Percentiles rank a stretch among this genome's conserved stretches.
Evolutionary conservation across 1,139 yeast species (phyloP).

Genomic region (Lodderomyces metapsilosis): DNA sequence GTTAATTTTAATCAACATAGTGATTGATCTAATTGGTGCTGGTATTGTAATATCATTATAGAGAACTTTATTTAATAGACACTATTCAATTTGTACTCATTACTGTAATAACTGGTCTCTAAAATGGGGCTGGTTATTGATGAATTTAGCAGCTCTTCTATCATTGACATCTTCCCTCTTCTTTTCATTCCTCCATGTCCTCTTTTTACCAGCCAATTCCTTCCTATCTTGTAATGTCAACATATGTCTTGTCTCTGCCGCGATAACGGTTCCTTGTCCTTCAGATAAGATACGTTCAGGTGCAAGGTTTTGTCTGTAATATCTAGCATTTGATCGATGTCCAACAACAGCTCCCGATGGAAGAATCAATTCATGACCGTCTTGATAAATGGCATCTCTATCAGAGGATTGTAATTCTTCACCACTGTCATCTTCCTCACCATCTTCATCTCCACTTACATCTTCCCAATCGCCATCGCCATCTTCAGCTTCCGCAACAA

Average conservation of each 20-base stretch:
- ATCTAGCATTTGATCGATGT: conserved; percentile 83
- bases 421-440: conserved; percentile 39
- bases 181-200: conserved; percentile 72
- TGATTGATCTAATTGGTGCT: conserved; percentile 36
- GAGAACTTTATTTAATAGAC: too few species aligned
- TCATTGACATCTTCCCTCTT: conserved; percentile 67
- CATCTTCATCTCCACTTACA: conserved; percentile 25
- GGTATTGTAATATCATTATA: not conserved
- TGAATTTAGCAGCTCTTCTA: conserved; percentile 75
- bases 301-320: conserved; percentile 76
- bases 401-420: conserved; percentile 40
- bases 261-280: conserved; percentile 91
- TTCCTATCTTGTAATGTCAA: conserved; percentile 51
- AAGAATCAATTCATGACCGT: conserved; percentile 76
- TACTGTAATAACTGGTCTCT: conserved; percentile 89
- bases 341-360: conserved; percentile 90
- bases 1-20: conserved; percentile 53
- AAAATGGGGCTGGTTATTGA: conserved; percentile 87
- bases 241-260: conserved; percentile 85
- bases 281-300: conserved; percentile 74
- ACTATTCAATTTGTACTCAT: conserved; percentile 4
- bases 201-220: conserved; percentile 62
- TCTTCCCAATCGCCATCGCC: conserved; percentile 12
- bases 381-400: conserved; percentile 37
- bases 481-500: conserved; percentile 16